Evolutionary conservation across 1,284 basidiomycete genomes (phyloP).

Genomic region (Melampsora americana): DNA sequence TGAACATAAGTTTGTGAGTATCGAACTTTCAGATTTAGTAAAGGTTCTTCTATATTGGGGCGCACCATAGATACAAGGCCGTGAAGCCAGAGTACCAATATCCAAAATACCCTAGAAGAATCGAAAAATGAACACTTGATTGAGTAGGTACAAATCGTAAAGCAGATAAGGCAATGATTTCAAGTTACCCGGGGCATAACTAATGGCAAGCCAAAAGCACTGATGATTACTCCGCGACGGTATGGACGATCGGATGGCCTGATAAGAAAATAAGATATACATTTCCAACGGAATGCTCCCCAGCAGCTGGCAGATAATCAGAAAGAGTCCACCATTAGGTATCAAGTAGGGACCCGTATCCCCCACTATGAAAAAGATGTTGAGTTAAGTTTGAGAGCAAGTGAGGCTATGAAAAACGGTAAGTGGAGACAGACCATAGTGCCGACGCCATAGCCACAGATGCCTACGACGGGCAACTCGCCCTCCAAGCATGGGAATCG

Average conservation of each 20-base stretch:
- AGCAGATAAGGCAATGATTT: not conserved
- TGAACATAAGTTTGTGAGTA: not conserved
- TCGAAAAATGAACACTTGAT: no score
- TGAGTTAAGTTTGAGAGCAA: not conserved
- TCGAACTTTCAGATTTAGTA: not conserved
- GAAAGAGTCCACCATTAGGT: not conserved
- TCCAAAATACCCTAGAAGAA: not conserved
- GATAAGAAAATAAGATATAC: not conserved
- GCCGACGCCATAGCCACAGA: slow-evolving; percentile 2
- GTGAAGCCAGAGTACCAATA: slow-evolving; percentile 4
- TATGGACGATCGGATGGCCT: not conserved
- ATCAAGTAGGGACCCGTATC: not conserved
- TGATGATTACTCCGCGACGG: not conserved
- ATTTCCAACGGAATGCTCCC: not conserved
- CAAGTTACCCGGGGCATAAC: not conserved
- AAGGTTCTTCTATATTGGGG: not conserved
- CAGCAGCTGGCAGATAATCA: not conserved
- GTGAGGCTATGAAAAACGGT: not conserved
- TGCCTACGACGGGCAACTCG: not conserved
- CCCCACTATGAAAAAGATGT: not conserved
- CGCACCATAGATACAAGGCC: not conserved
- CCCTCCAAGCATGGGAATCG: not conserved
- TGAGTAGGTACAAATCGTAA: not conserved
- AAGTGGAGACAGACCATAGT: not conserved
- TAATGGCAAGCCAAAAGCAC: not conserved